Evolutionary conservation across 768 basidiomycete species (phyloP).

Genomic region (Tulasnella sp.): DNA sequence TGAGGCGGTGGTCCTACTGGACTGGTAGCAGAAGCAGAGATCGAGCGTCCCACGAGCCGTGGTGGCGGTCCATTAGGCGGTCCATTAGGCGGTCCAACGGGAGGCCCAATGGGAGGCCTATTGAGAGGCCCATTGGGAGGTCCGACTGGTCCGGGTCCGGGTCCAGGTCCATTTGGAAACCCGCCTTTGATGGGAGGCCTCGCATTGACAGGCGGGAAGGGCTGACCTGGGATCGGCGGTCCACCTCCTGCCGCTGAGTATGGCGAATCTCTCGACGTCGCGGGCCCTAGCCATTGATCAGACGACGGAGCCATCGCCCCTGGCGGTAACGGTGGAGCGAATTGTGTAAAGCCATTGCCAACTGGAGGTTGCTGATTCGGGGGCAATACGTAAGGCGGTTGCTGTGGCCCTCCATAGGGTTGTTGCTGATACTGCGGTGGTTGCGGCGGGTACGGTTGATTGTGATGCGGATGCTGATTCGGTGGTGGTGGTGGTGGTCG

Average conservation of each 20-base stretch:
- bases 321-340: conserved; percentile 2
- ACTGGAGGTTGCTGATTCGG: neutral
- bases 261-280: conserved; percentile 11
- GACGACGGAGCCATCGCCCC: neutral
- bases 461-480: neutral
- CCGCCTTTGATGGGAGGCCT: neutral
- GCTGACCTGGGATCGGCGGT: neutral
- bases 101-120: no score
- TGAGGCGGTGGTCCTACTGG: conserved; percentile 1
- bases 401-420: neutral
- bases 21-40: neutral
- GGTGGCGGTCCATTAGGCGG: neutral
- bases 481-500: neutral
- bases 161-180: neutral
- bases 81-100: no score
- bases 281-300: conserved; percentile 10
- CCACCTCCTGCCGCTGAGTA: conserved; percentile 4
- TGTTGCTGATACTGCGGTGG: neutral
- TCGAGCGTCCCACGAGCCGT: conserved; percentile 1
- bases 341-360: neutral
- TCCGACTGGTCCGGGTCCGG: neutral
- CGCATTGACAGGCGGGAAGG: neutral
- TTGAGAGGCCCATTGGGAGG: neutral
- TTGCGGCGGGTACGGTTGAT: neutral
- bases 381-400: no score